Evolutionary conservation across 345 rosid species (phyloP), one percentile per base, ranked within the genome.

Genomic region (Isatis tinctoria): DNA sequence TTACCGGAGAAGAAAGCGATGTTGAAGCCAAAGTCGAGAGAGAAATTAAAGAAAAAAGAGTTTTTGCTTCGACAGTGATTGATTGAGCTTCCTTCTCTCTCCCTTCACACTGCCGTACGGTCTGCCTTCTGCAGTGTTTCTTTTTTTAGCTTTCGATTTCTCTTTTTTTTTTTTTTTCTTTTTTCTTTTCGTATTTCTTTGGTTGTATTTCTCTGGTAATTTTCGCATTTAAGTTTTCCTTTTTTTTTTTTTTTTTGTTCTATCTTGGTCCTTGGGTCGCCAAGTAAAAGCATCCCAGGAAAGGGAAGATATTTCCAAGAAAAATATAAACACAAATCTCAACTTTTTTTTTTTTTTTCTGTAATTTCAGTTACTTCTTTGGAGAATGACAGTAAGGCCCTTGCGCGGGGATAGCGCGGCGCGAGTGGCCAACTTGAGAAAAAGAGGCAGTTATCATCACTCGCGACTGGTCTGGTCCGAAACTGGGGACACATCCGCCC

Each of bases 31-130:
- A 35, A 74, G 41, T 39, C 49, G 22, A 48, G 77, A 56, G 81
- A 28, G 71, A 77, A 30, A 53, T 3, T 11, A 18, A 49, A 5
- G 2, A 8, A 22, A 22, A 71, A 62, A 77, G 78, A 82, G 24
- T 22, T 22, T 22, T 22, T 73, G 70, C 73, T 76, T 76, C 75
- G 75, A 70, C 80, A 66, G 69, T 52, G 67, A 56, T 40, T 47
- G 47, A 64, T 43, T 41, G 20, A 35, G 37, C 53, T 54, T 24
- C 30, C 78, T 58, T 49, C 49, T 36, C 33, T 72, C 84, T 33
- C 73, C 56, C 78, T 81, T 68, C 33, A 33, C 12, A 60, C 73
- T n/a, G 66, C 79, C 71, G 80, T 83, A 84, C 83, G 78, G 74
- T 75, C 74, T 65, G 65, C 75, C 35, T 45, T 69, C 74, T 75